phyloP scores from a whole-genome alignment of 177 flowering plant genomes.

The Vitis hybrid region DNA sequence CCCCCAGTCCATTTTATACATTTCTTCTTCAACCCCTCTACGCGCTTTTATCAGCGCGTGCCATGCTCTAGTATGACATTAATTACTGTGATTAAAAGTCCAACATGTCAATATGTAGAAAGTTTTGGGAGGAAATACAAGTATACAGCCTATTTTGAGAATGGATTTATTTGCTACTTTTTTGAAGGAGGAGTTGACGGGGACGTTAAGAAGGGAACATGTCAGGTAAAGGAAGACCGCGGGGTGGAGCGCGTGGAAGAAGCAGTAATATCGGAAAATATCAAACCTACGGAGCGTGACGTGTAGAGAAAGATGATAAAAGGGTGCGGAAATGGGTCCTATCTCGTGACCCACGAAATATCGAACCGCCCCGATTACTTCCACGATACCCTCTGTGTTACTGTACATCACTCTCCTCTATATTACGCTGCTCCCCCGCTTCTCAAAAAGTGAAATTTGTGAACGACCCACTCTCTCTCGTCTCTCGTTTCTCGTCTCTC shows the following conservation, averaged over 20 bases:
- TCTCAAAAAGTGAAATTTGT: neutral
- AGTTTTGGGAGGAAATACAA: too few relatives aligned
- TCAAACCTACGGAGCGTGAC: slow-evolving; percentile 14
- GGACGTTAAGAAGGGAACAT: too few relatives aligned
- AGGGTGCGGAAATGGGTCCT: slow-evolving; percentile 17
- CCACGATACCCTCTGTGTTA: slow-evolving; percentile 19
- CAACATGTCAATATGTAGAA: too few relatives aligned
- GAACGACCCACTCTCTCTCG: too few relatives aligned
- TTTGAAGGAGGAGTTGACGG: too few relatives aligned
- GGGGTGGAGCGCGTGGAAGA: slow-evolving; percentile 5
- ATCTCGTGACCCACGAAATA: slow-evolving; percentile 11
- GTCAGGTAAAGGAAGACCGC: too few relatives aligned
- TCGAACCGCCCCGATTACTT: slow-evolving; percentile 10
- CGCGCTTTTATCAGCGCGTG: neutral
- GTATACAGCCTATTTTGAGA: too few relatives aligned
- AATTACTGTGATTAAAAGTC: too few relatives aligned
- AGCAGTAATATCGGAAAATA: slow-evolving; percentile 7
- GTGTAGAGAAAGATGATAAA: slow-evolving; percentile 17
- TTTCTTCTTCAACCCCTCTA: neutral
- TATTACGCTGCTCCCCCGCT: slow-evolving; percentile 15
- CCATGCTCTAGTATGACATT: too few relatives aligned
- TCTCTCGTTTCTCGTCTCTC: too few relatives aligned
- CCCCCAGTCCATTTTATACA: neutral
- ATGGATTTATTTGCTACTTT: too few relatives aligned
- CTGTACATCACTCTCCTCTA: slow-evolving; percentile 14